Evolutionary conservation across 192 early-diverging fungal species (phyloP).

Genomic region (Piromyces sp.): DNA sequence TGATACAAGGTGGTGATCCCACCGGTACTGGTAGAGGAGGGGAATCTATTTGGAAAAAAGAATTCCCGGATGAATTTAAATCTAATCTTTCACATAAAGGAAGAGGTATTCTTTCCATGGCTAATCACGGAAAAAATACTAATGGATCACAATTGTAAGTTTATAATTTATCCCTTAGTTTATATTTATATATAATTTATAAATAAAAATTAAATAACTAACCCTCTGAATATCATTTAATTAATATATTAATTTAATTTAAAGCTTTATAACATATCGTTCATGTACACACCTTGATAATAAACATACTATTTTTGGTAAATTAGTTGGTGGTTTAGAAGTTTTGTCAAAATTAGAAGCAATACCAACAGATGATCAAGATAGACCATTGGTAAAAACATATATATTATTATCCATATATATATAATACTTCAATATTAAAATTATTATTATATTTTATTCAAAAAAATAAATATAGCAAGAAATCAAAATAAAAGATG

Average conservation of each 20-base stretch:
- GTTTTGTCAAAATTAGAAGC: conserved; percentile 64
- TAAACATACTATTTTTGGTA: conserved; percentile 92
- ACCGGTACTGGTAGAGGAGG: conserved; percentile 31
- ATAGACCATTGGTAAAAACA: conserved; percentile 32
- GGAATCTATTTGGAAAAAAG: conserved; percentile 18
- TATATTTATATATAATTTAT: too few relatives aligned
- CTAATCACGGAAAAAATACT: conserved; percentile 80
- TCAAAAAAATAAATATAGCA: conserved; percentile 1
- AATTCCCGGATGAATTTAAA: conserved; percentile 30
- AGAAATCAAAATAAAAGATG: conserved; percentile 56
- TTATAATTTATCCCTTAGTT: too few relatives aligned
- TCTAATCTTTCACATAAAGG: conserved; percentile 47
- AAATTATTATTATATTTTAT: not conserved
- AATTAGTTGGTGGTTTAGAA: conserved; percentile 69
- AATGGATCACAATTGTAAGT: conserved; percentile 65
- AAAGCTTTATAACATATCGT: conserved; percentile 29
- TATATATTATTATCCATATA: too few relatives aligned
- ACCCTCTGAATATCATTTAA: too few relatives aligned
- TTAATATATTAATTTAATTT: too few relatives aligned
- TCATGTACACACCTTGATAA: conserved; percentile 27
- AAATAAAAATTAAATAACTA: too few relatives aligned
- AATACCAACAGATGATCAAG: conserved; percentile 48
- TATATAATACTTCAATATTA: too few relatives aligned
- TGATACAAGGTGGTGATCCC: conserved; percentile 39
- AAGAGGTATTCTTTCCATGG: conserved; percentile 83